These are phyloP conservation scores for Perilla frutescens DNA, from an alignment of 257 asterid species.

Conservation along the genomic window DNA sequence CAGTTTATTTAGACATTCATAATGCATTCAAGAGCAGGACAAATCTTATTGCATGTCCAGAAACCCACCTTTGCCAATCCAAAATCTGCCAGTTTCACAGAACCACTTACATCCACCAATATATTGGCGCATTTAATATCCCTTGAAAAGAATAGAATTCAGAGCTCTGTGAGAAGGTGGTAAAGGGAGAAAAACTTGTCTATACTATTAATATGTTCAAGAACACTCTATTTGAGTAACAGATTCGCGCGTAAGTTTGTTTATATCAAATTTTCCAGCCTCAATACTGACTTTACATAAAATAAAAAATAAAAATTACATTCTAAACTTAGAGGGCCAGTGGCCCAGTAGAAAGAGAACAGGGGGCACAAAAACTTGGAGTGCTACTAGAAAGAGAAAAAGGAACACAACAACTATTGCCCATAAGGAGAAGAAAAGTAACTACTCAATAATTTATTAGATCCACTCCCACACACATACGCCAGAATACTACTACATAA, in stretches of 20 bases:
- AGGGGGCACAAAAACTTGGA: neutral
- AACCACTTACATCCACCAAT: constrained; percentile 68
- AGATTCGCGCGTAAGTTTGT: neutral
- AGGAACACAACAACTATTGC: neutral
- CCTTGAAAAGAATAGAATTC: constrained; percentile 44
- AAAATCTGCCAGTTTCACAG: constrained; percentile 72
- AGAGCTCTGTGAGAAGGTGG: constrained; percentile 29
- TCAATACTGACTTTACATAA: constrained; percentile 16
- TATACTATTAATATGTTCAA: constrained; percentile 22
- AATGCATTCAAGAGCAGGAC: neutral
- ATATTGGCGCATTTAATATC: constrained; percentile 77
- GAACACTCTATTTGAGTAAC: constrained; percentile 22
- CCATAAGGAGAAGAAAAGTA: neutral
- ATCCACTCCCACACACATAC: constrained; percentile 18
- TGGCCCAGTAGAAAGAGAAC: neutral
- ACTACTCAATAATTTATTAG: constrained; percentile 9
- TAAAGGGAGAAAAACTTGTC: neutral
- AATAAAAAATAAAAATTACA: neutral
- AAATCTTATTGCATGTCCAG: constrained; percentile 1
- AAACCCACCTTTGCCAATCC: constrained; percentile 69
- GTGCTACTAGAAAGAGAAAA: constrained; percentile 17
- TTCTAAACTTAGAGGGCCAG: neutral
- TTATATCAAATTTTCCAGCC: constrained; percentile 16
- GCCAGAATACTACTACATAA: constrained; percentile 8
- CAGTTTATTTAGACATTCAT: constrained; percentile 16